Percentiles rank a stretch among this genome's conserved stretches.
Conservation (phyloP, 768 basidiomycete genomes). For the Tylopilus plumbeoviolaceoides region DNA sequence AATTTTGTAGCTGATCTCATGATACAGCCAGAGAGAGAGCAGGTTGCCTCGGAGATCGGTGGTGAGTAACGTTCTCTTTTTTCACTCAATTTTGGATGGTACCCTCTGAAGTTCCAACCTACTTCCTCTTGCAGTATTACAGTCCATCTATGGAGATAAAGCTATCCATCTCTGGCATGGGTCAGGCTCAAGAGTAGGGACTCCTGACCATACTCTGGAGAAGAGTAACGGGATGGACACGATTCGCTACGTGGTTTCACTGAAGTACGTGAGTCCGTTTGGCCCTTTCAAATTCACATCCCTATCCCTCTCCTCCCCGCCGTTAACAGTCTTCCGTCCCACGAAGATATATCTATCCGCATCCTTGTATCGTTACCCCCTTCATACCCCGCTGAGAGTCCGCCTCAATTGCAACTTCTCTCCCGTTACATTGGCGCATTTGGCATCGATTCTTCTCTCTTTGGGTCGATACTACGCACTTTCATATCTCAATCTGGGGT, state of each 20-base stretch:
- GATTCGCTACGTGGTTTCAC: constrained; percentile 60
- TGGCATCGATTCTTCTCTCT: constrained; percentile 67
- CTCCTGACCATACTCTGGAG: constrained; percentile 5
- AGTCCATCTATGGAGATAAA: constrained; percentile 76
- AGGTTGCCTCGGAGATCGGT: constrained; percentile 45
- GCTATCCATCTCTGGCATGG: constrained; percentile 59
- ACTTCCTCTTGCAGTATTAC: constrained; percentile 45
- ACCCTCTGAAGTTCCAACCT: neutral
- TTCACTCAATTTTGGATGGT: neutral
- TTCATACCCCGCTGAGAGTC: constrained; percentile 60
- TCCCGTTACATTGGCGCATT: constrained; percentile 82
- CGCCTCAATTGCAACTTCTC: constrained; percentile 81
- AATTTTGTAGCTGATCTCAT: constrained; percentile 29
- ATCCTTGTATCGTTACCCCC: constrained; percentile 56
- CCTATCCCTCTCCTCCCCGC: neutral
- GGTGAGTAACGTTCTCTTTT: constrained; percentile 27
- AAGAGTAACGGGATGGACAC: constrained; percentile 28
- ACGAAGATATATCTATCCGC: constrained; percentile 49
- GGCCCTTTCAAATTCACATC: neutral
- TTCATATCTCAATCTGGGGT: constrained; percentile 75
- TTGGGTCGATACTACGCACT: constrained; percentile 73
- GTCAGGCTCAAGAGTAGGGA: constrained; percentile 25
- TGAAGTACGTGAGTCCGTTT: constrained; percentile 48
- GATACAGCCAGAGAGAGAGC: constrained; percentile 36
- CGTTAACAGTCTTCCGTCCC: constrained; percentile 45